Percentiles rank a stretch among this genome's conserved stretches.
Conservation (phyloP, 768 basidiomycete species). For the Nevesoporus exiguus region DNA sequence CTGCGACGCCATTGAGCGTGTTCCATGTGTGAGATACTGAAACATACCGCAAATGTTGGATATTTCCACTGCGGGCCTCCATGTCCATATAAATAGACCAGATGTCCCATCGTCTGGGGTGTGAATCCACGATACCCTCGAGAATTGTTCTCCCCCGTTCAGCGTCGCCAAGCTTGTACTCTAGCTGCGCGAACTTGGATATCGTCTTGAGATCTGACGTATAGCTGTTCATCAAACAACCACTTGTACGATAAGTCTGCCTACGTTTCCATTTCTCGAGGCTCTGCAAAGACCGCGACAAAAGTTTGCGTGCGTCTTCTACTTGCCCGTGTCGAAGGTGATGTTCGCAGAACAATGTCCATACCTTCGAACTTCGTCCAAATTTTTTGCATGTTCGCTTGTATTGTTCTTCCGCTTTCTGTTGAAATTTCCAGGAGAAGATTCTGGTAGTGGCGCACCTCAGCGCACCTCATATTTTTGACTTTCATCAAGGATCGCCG, state of each 20-base stretch:
- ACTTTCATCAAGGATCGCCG: conserved; percentile 79
- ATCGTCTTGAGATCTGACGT: conserved; percentile 88
- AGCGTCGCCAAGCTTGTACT: conserved; percentile 90
- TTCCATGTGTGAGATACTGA: neutral
- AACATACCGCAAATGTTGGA: conserved; percentile 70
- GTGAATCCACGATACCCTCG: conserved; percentile 93
- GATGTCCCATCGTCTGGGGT: conserved; percentile 91
- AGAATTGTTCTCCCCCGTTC: conserved; percentile 96
- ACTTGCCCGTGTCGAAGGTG: conserved; percentile 69
- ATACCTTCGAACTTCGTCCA: conserved; percentile 87
- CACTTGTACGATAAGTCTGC: conserved; percentile 31
- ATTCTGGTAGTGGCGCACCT: conserved; percentile 1
- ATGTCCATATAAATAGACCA: conserved; percentile 98
- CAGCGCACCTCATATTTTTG: conserved; percentile 69
- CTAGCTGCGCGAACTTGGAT: conserved; percentile 90
- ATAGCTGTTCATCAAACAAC: neutral
- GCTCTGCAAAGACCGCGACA: conserved; percentile 86
- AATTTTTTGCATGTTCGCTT: conserved; percentile 92
- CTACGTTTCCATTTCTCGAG: conserved; percentile 91
- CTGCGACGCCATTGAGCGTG: conserved; percentile 36
- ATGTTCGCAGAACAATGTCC: conserved; percentile 86
- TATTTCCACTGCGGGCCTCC: conserved; percentile 78
- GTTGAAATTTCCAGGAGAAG: conserved; percentile 5
- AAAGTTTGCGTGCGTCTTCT: conserved; percentile 79
- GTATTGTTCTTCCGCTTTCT: conserved; percentile 94